Base-by-base conservation (phyloP, 2,329 filamentous ascomycete species). In the Leptographium flavum region DNA sequence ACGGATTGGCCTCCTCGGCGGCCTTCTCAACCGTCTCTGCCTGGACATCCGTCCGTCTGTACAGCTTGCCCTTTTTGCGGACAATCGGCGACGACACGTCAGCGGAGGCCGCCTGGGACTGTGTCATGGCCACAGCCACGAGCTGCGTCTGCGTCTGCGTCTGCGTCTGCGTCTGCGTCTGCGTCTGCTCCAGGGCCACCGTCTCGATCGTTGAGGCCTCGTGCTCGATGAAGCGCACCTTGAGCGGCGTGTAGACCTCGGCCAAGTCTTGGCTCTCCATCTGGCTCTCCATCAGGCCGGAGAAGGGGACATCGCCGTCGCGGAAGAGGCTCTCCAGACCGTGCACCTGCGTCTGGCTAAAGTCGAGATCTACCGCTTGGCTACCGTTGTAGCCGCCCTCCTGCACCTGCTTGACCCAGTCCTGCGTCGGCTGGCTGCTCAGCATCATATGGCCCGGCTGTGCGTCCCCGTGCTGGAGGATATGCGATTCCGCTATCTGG, bases 131-230 rank as follows among this genome's bases (percentile, higher is more conserved):
- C 13, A 37, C 9, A 13, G 19, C 9, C 43, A 36, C 40, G 14
- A 21, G 27, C 21, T 30, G 39, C 28, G 43, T 33, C 28, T 31
- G 39, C 23, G 22, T 44, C 14, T n/a, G 31, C 49, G 25, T 32
- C 21, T 30, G 39, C 28, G 43, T 33, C 28, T 31, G 39, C 17
- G 25, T 32, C 21, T 30, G 39, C 28, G 43, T 33, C 28, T 31
- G 39, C 23, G 22, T 44, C 14, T n/a, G 31, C 49, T 60, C 57
- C 39, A 76, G 58, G 35, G 81, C 57, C 7, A 87, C 69, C 0
- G 86, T 92, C 19, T 84, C 81, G 0, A 80, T 65, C 0, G 84
- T 90, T 0, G 83, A 86, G 14, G 68, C 62, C 2, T 82, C 79
- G 1, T 74, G 64, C 27, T 77, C 71, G 43, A 79, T 56, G 59